Evolutionary conservation across 495 filamentous ascomycete species (phyloP), one percentile per base, ranked within the genome.

Genomic region (Amniculicola lignicola): DNA sequence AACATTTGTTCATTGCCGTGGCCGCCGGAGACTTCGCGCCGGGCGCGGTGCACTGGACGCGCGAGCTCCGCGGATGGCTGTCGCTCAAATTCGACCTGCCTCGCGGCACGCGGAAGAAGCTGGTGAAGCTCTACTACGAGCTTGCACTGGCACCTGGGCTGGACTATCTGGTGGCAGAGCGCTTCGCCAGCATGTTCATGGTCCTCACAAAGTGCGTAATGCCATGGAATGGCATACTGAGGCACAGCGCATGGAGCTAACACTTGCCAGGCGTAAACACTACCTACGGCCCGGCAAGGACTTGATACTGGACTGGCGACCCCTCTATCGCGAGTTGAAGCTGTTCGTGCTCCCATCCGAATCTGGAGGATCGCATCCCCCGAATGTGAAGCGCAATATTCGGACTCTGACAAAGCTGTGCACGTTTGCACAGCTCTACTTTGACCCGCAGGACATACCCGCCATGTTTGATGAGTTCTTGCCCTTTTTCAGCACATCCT

Each of bases 111-210:
- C 79, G 93, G 43, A 81, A 90, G 51, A 88, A 82, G 68, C 83
- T 99, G 19, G 86, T 90, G 15, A 88, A 82, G 66, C 75, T 99
- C 16, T 99, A 96, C 71, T 99, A 94, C 74, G 90, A 96, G 74
- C 84, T 99, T 27, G 79, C 89, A 4, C 79, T 99, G 39, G 90
- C 93, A 25, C 91, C 92, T 0, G 93, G 94, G 3, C 75, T 99
- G 45, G 94, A 97, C 64, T 77, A 77, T 40, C 75, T 74, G 57
- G 85, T 89, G 19, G 77, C 90, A 12, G 94, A 99, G 72, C 78
- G 93, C 51, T 99, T 99, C 68, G 80, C 90, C 10, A 93, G 86
- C 79, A 96, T 96, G 90, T 93, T 96, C 61, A 90, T 95, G 72
- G 81, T 87, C 14, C 74, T 99, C 59, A 92, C 89, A 36, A 93